These are phyloP conservation scores for Coriaria nepalensis DNA, from an alignment of 306 rosid genomes.

Conservation along the genomic window DNA sequence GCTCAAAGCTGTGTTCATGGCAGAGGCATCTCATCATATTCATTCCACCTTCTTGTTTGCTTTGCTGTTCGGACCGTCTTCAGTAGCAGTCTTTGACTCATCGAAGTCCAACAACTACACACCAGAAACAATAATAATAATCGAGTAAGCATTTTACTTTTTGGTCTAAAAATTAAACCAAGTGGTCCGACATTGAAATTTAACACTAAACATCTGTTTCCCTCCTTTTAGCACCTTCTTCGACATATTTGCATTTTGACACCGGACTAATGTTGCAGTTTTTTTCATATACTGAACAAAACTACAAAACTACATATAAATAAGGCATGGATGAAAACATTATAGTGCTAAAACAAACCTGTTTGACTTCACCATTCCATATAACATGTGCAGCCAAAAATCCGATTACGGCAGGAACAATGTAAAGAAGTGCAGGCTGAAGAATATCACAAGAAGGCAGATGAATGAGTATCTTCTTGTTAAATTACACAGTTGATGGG, in stretches of 20 bases:
- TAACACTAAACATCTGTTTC: too few species aligned
- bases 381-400: conserved; percentile 83
- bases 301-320: too few species aligned
- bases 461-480: not conserved
- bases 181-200: too few species aligned
- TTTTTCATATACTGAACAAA: too few species aligned
- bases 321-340: not conserved
- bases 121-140: not conserved
- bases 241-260: too few species aligned
- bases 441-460: conserved; percentile 11
- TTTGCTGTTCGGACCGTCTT: conserved; percentile 37
- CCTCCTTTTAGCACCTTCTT: too few species aligned
- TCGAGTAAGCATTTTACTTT: not conserved
- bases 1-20: conserved; percentile 9
- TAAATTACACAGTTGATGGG: too few species aligned
- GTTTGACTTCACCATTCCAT: conserved; percentile 92
- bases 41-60: conserved; percentile 59
- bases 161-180: not conserved
- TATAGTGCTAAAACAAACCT: conserved; percentile 31
- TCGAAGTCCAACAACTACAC: conserved; percentile 78
- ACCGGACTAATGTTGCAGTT: too few species aligned
- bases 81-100: conserved; percentile 46
- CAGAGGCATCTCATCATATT: conserved; percentile 14
- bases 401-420: conserved; percentile 88
- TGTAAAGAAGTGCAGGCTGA: conserved; percentile 95